Conservation (phyloP, 352 stramenopile genomes). For the Globisporangium lucens region DNA sequence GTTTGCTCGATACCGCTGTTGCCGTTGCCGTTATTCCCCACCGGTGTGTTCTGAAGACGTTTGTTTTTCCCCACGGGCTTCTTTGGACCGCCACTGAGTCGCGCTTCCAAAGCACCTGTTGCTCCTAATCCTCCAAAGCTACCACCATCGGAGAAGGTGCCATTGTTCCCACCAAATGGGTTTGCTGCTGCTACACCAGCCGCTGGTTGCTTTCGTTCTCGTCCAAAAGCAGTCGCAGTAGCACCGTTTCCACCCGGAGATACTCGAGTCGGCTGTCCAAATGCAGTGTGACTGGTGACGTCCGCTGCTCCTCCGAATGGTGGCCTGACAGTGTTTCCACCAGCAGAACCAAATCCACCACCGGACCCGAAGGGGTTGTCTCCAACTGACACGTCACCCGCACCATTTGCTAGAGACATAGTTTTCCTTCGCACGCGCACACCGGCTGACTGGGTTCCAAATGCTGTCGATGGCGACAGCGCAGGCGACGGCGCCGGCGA, state of each 20-base stretch:
- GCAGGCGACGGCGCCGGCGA: constrained; percentile 12
- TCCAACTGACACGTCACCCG: constrained; percentile 1
- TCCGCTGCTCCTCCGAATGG: constrained; percentile 4
- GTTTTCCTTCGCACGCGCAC: constrained; percentile 28
- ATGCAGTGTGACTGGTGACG: constrained; percentile 16
- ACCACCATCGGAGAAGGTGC: constrained; percentile 8
- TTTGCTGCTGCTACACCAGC: background rate
- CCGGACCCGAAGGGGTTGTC: constrained; percentile 26
- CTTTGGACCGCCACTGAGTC: constrained; percentile 25
- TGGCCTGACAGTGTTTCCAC: background rate
- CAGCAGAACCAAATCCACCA: constrained; percentile 24
- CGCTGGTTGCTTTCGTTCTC: constrained; percentile 1
- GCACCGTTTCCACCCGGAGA: background rate
- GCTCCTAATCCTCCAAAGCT: constrained; percentile 13
- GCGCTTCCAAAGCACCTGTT: constrained; percentile 23
- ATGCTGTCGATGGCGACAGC: constrained; percentile 24
- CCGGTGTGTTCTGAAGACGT: constrained; percentile 3
- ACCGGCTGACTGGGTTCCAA: constrained; percentile 24
- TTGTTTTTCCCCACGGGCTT: constrained; percentile 26
- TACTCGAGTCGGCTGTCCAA: constrained; percentile 17
- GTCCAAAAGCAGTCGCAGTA: constrained; percentile 4
- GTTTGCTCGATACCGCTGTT: background rate
- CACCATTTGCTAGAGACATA: constrained; percentile 11
- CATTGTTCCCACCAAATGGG: constrained; percentile 10
- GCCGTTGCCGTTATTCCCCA: background rate